These are phyloP conservation scores for Ulota crispa DNA, from an alignment of 225 moss, liverwort and hornwort genomes.

Conservation along the genomic window DNA sequence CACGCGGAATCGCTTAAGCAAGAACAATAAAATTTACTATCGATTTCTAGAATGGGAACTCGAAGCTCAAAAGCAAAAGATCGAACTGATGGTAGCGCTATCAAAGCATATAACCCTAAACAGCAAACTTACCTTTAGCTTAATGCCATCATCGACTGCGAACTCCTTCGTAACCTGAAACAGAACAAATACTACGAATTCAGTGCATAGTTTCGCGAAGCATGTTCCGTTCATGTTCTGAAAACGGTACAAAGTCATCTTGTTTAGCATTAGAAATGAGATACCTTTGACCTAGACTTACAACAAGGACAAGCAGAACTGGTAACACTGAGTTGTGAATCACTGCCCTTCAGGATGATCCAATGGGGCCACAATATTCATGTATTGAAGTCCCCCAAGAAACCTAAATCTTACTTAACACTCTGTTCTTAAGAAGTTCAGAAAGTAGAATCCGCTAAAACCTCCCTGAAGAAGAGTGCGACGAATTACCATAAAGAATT, in stretches of 20 bases:
- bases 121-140: slow-evolving; percentile 38
- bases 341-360: not conserved
- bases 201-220: not conserved
- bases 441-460: not conserved
- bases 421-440: not conserved
- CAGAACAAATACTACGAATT: not conserved
- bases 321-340: not conserved
- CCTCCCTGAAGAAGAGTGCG: not conserved
- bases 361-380: not conserved
- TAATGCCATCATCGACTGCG: slow-evolving; percentile 44
- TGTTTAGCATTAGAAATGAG: not conserved
- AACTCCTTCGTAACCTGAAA: slow-evolving; percentile 50
- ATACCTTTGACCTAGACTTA: not conserved
- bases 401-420: not conserved
- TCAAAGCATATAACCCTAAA: not conserved
- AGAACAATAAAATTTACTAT: not conserved
- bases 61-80: slow-evolving; percentile 8
- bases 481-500: not conserved
- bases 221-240: not conserved
- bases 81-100: not conserved
- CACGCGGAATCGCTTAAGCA: not conserved
- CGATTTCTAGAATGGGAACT: not conserved
- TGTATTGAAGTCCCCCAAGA: not conserved
- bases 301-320: not conserved
- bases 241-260: slow-evolving; percentile 4